Base-by-base conservation (phyloP, 768 basidiomycete species). In the Pholiota microspora region DNA sequence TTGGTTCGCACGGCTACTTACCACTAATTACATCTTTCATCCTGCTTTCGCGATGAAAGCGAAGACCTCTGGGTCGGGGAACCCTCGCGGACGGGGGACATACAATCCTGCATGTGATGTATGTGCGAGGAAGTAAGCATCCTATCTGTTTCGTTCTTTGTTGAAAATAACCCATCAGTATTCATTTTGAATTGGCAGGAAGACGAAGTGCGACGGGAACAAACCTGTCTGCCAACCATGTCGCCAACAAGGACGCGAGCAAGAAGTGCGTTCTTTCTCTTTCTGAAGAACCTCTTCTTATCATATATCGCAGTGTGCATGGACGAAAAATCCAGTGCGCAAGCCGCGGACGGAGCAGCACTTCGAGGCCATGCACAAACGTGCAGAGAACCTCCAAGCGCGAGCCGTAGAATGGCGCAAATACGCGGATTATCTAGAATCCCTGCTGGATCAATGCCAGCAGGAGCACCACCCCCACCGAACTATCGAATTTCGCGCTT, bases 221-320 rank as follows among this genome's bases (percentile, higher is more conserved):
- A 74, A 73, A 57, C 79, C 79, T 34, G 62, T 71, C 27, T 80
- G 79, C 57, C 64, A 68, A 45, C 69, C 74, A 16, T 79, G 79
- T 61, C 59, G 64, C 28, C 52, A 53, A 13, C 67, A 69, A 49
- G 76, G 76, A 6, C 71, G 76, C 48, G 61, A 67, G 32, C 66
- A 66, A 47, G 77, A 78, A 64, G 77, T 77, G 44, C 29, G 69
- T 60, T 25, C 42, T 27, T 10, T 47, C 35, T 29, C n/a, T 36
- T 49, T 34, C 27, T 27, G 29, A 7, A 23, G 21, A n/a, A 7
- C 15, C 34, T 27, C 10, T 48, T 16, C 52, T 32, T 29, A 56
- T 31, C 34, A 34, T 40, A 27, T 49, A 23, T 51, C 28, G 13
- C 53, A 79, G 78, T 79, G 78, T 55, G 61, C 73, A 48, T 79